phyloP scores from a whole-genome alignment of 2,329 filamentous ascomycete species.

The Colletotrichum sp. region DNA sequence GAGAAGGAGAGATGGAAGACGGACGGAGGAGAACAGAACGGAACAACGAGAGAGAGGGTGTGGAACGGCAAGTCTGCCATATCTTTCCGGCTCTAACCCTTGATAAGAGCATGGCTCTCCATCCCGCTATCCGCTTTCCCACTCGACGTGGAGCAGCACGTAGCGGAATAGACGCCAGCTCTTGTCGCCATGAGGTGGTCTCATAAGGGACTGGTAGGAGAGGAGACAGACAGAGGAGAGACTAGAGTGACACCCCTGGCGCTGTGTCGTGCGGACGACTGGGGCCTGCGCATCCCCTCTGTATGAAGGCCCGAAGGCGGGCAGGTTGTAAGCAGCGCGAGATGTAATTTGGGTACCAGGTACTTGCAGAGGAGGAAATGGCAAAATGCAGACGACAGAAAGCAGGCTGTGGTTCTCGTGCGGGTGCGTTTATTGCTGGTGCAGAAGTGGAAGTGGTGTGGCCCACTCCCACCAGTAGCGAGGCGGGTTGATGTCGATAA shows the following conservation, averaged over 20 bases:
- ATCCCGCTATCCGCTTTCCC: background rate
- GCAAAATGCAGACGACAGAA: background rate
- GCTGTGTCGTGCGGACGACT: background rate
- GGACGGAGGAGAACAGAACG: background rate
- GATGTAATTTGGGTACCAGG: slow-evolving; percentile 6
- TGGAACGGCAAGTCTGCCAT: slow-evolving; percentile 4
- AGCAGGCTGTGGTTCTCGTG: slow-evolving; percentile 9
- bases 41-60: slow-evolving; percentile 6
- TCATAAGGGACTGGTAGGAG: background rate
- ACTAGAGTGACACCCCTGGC: background rate
- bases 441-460: background rate
- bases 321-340: background rate
- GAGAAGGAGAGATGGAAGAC: background rate
- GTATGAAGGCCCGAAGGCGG: slow-evolving; percentile 12
- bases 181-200: background rate
- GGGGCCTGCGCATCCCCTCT: background rate
- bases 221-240: background rate
- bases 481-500: background rate
- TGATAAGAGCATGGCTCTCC: slow-evolving; percentile 3
- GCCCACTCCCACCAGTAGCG: background rate
- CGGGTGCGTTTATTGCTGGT: background rate
- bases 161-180: background rate
- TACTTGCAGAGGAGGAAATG: background rate
- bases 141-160: slow-evolving; percentile 10
- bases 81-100: slow-evolving; percentile 9